These are phyloP conservation scores for Penicillium sp. DNA, from an alignment of 2,329 filamentous ascomycete species.

Conservation along the genomic window DNA sequence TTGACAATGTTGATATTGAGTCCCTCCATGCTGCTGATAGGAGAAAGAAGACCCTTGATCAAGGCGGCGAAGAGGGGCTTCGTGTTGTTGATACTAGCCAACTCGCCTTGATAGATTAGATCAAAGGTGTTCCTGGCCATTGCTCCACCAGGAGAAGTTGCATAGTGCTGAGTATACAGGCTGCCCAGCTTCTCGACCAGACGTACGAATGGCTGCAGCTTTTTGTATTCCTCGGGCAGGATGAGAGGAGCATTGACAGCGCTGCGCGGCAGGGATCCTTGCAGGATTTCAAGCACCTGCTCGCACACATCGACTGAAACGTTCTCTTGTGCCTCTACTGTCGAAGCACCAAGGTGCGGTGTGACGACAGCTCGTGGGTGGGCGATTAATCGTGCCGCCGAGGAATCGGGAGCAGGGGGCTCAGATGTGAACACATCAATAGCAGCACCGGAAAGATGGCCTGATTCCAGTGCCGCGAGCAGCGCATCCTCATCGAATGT, in stretches of 20 bases:
- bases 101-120: constrained; percentile 65
- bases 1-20: constrained; percentile 76
- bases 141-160: constrained; percentile 26
- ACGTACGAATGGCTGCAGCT: constrained; percentile 65
- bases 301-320: constrained; percentile 74
- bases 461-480: constrained; percentile 59
- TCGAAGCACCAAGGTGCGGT: constrained; percentile 70
- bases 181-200: constrained; percentile 71
- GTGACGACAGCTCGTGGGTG: constrained; percentile 68
- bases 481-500: constrained; percentile 71
- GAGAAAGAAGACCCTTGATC: constrained; percentile 64
- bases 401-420: constrained; percentile 55
- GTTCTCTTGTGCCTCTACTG: constrained; percentile 74
- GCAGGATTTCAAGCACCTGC: constrained; percentile 65
- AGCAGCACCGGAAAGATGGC: constrained; percentile 65
- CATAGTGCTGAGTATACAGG: constrained; percentile 69
- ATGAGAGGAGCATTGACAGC: constrained; percentile 77
- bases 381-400: constrained; percentile 54
- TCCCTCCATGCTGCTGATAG: constrained; percentile 58
- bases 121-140: constrained; percentile 62
- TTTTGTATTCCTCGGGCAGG: constrained; percentile 68
- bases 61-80: constrained; percentile 70
- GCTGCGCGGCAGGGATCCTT: constrained; percentile 62
- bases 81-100: constrained; percentile 63
- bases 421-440: constrained; percentile 73